Conservation (phyloP, 345 rosid genomes). For the Populus deltoides region DNA sequence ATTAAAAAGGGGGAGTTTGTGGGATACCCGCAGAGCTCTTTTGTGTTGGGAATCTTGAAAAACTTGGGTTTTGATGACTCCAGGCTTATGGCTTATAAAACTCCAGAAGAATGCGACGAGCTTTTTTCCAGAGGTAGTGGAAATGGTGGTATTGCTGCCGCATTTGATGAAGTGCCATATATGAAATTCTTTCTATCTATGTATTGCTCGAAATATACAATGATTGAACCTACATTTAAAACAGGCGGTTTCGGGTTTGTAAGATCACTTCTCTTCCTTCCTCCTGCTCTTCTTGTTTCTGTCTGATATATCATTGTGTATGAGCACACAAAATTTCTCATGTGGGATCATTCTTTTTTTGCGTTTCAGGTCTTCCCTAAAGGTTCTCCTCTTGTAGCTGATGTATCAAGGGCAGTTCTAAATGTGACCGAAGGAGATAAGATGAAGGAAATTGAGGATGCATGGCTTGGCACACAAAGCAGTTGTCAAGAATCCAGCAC, state of each 20-base stretch:
- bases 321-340: too few species aligned
- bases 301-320: too few species aligned
- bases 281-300: background rate
- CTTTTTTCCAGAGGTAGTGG: conserved; percentile 14
- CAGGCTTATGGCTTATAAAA: background rate
- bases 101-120: conserved; percentile 18
- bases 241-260: conserved; percentile 42
- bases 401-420: conserved; percentile 16
- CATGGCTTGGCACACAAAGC: background rate
- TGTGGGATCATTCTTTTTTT: background rate
- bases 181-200: conserved; percentile 21
- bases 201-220: conserved; percentile 23
- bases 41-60: conserved; percentile 28
- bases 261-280: conserved; percentile 5
- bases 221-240: conserved; percentile 20
- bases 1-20: conserved; percentile 28
- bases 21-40: conserved; percentile 42
- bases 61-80: conserved; percentile 5
- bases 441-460: background rate
- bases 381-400: conserved; percentile 11
- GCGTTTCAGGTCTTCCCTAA: conserved; percentile 1
- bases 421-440: background rate
- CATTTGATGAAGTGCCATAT: conserved; percentile 37
- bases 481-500: background rate
- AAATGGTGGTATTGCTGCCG: conserved; percentile 31